Conservation (phyloP, 2,329 filamentous ascomycete species). For the Colletotrichum sidae region DNA sequence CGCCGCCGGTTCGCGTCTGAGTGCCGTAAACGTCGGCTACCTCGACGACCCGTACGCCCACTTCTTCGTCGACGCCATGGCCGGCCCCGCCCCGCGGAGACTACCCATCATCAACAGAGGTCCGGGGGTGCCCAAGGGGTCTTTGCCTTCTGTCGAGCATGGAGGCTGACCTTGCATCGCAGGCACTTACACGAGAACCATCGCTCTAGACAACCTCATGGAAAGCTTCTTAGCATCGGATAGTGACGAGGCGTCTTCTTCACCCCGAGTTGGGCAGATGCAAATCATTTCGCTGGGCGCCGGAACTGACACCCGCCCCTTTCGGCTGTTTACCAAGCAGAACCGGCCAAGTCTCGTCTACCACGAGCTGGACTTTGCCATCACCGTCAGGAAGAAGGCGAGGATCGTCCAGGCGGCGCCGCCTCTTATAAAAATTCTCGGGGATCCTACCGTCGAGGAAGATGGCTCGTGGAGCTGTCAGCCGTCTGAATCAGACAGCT, state of each 20-base stretch:
- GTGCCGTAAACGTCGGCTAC: conserved; percentile 88
- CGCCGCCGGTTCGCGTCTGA: conserved; percentile 88
- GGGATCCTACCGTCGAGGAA: conserved; percentile 45
- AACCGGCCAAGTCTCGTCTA: conserved; percentile 69
- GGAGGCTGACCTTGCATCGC: conserved; percentile 35
- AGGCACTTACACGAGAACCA: conserved; percentile 95
- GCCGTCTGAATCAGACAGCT: conserved; percentile 54
- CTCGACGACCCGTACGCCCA: conserved; percentile 83
- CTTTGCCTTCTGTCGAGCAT: conserved; percentile 37
- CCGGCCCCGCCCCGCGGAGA: conserved; percentile 67
- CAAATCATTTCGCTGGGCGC: conserved; percentile 95
- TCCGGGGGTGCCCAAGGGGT: conserved; percentile 50
- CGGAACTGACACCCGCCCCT: conserved; percentile 90
- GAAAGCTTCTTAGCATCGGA: conserved; percentile 71
- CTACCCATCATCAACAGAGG: conserved; percentile 96
- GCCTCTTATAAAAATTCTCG: conserved; percentile 52
- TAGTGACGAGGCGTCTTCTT: conserved; percentile 41
- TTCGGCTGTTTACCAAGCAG: conserved; percentile 73
- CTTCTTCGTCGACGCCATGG: conserved; percentile 69
- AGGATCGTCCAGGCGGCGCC: conserved; percentile 61
- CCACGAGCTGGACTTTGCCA: conserved; percentile 91
- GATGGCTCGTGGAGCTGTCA: conserved; percentile 56
- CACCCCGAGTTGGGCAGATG: conserved; percentile 48
- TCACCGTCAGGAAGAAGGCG: conserved; percentile 77
- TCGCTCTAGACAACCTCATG: conserved; percentile 83